phyloP scores from a whole-genome alignment of 768 basidiomycete species.

The Mycena filopes region DNA sequence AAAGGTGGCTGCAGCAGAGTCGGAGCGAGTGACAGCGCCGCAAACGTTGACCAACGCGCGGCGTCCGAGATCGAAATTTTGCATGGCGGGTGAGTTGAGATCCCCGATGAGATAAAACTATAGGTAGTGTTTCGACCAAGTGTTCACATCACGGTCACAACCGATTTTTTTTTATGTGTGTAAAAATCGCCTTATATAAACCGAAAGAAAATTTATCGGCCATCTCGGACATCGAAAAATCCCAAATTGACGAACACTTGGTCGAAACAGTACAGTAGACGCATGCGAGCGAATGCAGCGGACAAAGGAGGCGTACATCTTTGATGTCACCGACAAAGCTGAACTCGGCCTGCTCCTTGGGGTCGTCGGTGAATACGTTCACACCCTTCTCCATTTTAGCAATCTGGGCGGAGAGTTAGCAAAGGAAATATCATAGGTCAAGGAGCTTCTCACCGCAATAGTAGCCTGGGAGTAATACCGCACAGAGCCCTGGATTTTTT shows the following conservation, averaged over 20 bases:
- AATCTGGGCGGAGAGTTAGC: background rate
- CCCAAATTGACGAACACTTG: too few relatives aligned
- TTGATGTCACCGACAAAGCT: slow-evolving; percentile 5
- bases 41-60: background rate
- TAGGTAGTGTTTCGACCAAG: background rate
- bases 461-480: background rate
- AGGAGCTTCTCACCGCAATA: background rate
- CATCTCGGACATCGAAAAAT: too few relatives aligned
- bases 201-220: too few relatives aligned
- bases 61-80: background rate
- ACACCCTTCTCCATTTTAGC: background rate
- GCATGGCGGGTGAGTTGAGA: background rate
- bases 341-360: background rate
- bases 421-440: background rate
- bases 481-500: background rate
- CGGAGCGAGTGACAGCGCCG: background rate
- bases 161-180: too few relatives aligned
- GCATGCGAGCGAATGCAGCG: background rate
- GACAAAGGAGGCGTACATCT: background rate
- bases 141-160: too few relatives aligned
- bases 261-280: too few relatives aligned
- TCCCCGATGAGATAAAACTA: background rate
- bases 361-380: background rate
- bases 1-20: background rate
- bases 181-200: too few relatives aligned